Percentiles rank a stretch among this genome's conserved stretches.
Conservation (phyloP, 2,329 filamentous ascomycete species). For the Neofusicoccum ribis region DNA sequence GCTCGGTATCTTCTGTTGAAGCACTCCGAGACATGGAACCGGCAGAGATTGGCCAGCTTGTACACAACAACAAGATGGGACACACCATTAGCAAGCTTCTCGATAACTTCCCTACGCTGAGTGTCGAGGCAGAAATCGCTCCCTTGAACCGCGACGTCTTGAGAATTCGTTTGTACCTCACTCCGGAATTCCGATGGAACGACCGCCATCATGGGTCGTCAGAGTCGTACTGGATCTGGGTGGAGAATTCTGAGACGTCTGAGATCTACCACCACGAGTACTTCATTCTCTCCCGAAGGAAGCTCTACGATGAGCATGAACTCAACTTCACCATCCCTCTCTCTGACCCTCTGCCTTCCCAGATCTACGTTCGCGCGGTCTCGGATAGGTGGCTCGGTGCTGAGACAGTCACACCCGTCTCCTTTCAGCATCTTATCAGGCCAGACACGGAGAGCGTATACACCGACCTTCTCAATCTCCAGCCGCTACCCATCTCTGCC, state of each 20-base stretch:
- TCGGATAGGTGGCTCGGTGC: conserved; percentile 96
- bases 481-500: conserved; percentile 82
- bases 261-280: conserved; percentile 98
- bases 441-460: conserved; percentile 98
- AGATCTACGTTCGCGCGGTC: conserved; percentile 93
- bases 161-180: conserved; percentile 82
- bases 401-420: conserved; percentile 91
- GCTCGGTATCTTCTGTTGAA: conserved; percentile 72
- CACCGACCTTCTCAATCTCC: conserved; percentile 87
- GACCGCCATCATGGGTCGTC: conserved; percentile 90
- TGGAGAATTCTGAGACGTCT: conserved; percentile 95
- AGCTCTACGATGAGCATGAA: conserved; percentile 94
- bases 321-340: conserved; percentile 96
- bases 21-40: conserved; percentile 88
- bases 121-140: conserved; percentile 90
- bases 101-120: conserved; percentile 88
- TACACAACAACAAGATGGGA: conserved; percentile 89
- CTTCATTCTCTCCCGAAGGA: conserved; percentile 87
- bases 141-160: conserved; percentile 93
- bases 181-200: conserved; percentile 92
- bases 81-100: conserved; percentile 77
- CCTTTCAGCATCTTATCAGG: conserved; percentile 95
- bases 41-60: conserved; percentile 83
- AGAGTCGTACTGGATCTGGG: conserved; percentile 98
- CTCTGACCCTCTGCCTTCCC: conserved; percentile 86